These are phyloP conservation scores for Diaporthe amygdali DNA, from an alignment of 2,329 filamentous ascomycete species.

Conservation along the genomic window DNA sequence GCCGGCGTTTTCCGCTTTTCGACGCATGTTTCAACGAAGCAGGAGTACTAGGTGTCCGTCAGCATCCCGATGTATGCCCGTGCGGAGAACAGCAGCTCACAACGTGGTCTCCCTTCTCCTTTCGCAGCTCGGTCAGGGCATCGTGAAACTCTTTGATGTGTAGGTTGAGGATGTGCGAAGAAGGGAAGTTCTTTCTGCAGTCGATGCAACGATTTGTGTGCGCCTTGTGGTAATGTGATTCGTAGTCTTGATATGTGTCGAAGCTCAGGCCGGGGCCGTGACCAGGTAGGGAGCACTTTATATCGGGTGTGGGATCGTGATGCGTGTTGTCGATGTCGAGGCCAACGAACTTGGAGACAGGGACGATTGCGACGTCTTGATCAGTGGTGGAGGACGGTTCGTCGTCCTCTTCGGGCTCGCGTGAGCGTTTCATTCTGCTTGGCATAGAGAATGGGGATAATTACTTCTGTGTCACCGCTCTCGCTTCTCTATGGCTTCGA, in stretches of 20 bases:
- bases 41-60: constrained; percentile 67
- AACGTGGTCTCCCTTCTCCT: constrained; percentile 84
- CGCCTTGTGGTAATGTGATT: constrained; percentile 80
- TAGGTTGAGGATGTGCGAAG: constrained; percentile 76
- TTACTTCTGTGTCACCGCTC: neutral
- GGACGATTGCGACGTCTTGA: constrained; percentile 31
- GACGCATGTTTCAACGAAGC: constrained; percentile 89
- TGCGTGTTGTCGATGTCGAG: constrained; percentile 53
- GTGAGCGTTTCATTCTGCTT: constrained; percentile 65
- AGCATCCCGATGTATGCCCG: neutral
- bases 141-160: constrained; percentile 95
- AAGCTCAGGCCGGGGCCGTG: constrained; percentile 77
- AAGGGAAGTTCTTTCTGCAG: constrained; percentile 88
- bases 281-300: constrained; percentile 83
- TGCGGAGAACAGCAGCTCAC: constrained; percentile 52
- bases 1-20: constrained; percentile 81
- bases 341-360: constrained; percentile 61
- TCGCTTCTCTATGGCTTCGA: neutral
- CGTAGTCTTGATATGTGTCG: constrained; percentile 78
- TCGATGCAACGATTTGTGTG: constrained; percentile 87
- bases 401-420: constrained; percentile 57
- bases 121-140: constrained; percentile 72
- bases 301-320: constrained; percentile 50
- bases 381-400: constrained; percentile 20
- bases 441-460: neutral